Base-by-base conservation (phyloP, 768 basidiomycete genomes). In the Suillus placidus region DNA sequence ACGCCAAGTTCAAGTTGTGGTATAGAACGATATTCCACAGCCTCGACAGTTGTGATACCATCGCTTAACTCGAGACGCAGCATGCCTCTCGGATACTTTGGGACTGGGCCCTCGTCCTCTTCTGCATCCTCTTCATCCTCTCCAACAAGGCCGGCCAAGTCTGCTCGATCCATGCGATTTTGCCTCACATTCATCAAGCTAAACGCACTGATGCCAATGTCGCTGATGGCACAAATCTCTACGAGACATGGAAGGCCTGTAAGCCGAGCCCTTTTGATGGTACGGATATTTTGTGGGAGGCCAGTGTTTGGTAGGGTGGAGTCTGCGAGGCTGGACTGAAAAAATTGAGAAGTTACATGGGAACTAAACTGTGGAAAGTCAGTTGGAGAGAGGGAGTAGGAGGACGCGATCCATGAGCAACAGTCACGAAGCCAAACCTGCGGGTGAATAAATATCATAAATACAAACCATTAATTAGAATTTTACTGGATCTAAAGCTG, bases 161-260 rank as follows among this genome's bases (percentile, higher is more conserved):
- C 85, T 20, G 80, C 89, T 9, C 87, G 83, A 56, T 87, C 85
- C 62, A 85, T 79, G 40, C 93, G 83, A 14, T 87, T 86, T 62
- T 87, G 82, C 26, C 90, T 83, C 30, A 86, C 84, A 69, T 91
- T 91, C 66, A 90, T 84, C 20, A 97, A 82, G 61, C 81, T 87
- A 71, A 94, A 92, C 0, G 95, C 96, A 69, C 94, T 94, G 52
- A 85, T 79, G 0, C 90, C 93, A 26, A 97, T 89, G 64, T 98
- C 96, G 20, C 87, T 92, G n/a, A 97, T 84, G 16, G 85, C 82
- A 20, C 80, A 77, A 34, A 97, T 84, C 71, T 97, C 90, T 12
- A 95, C 89, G 43, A 94, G 85, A 38, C 92, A 77, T 1, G 90
- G 87, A 7, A 80, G 67, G 7, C 83, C 82, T 2, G 71, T 70